Conservation (phyloP, 805 yeast genomes). For the Sporopachydermia lactativora region DNA sequence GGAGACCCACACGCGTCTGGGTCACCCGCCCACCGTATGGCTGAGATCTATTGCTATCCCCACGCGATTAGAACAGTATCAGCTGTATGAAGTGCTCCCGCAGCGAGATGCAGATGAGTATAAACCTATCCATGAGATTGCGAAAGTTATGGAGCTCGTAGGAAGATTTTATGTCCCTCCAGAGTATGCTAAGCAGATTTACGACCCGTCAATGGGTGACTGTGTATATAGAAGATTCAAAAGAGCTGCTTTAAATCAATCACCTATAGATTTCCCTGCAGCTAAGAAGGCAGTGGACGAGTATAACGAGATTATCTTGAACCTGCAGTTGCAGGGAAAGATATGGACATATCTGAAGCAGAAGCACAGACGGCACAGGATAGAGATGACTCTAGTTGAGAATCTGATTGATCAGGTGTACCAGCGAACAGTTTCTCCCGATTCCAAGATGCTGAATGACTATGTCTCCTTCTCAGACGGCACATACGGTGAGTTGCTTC, state of each 20-base stretch:
- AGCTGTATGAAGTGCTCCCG: background rate
- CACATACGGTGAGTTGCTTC: conserved; percentile 85
- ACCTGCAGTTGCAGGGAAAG: conserved; percentile 21
- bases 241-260: conserved; percentile 13
- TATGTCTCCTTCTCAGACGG: conserved; percentile 83
- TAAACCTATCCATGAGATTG: conserved; percentile 52
- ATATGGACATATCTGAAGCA: conserved; percentile 19
- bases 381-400: conserved; percentile 28
- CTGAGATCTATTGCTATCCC: background rate
- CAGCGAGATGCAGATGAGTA: conserved; percentile 27
- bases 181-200: conserved; percentile 18
- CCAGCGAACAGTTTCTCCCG: conserved; percentile 66
- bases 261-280: conserved; percentile 13
- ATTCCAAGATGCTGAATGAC: conserved; percentile 42
- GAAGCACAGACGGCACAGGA: conserved; percentile 9
- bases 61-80: background rate
- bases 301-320: conserved; percentile 28
- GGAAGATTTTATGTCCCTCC: conserved; percentile 28
- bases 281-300: conserved; percentile 24
- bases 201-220: conserved; percentile 20
- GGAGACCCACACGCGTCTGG: background rate
- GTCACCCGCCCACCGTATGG: background rate
- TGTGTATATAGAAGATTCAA: conserved; percentile 18
- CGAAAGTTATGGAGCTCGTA: conserved; percentile 30
- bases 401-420: conserved; percentile 64